Conservation (phyloP, 768 basidiomycete genomes). For the Mycena crocata region DNA sequence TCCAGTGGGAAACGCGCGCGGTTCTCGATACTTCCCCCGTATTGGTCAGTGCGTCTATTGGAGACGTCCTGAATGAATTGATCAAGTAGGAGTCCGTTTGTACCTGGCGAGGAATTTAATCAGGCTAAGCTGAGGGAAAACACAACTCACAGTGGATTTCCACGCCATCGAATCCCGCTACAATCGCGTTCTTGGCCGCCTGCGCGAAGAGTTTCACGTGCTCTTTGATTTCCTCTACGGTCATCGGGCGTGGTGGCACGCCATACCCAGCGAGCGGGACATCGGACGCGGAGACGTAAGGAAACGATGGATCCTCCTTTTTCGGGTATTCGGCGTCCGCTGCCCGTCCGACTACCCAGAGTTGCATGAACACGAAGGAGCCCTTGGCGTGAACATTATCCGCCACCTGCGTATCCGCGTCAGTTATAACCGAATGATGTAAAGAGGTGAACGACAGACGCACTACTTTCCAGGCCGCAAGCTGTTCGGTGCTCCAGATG, state of each 20-base stretch:
- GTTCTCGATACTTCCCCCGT: slow-evolving; percentile 63
- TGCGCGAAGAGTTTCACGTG: slow-evolving; percentile 42
- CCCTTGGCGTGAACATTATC: slow-evolving; percentile 61
- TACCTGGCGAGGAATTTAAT: not conserved
- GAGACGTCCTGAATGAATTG: slow-evolving; percentile 56
- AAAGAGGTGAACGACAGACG: too few relatives aligned
- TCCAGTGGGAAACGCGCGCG: slow-evolving; percentile 60
- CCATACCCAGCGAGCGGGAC: slow-evolving; percentile 31
- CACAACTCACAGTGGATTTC: slow-evolving; percentile 38
- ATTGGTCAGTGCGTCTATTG: slow-evolving; percentile 61
- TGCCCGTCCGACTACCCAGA: slow-evolving; percentile 58
- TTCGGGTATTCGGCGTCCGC: slow-evolving; percentile 39
- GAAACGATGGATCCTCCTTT: slow-evolving; percentile 29
- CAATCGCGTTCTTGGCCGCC: slow-evolving; percentile 48
- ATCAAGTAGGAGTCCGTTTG: slow-evolving; percentile 46
- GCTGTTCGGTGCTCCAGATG: slow-evolving; percentile 50
- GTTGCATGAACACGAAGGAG: slow-evolving; percentile 57
- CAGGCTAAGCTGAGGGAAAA: slow-evolving; percentile 3
- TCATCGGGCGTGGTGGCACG: slow-evolving; percentile 28
- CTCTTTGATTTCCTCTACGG: slow-evolving; percentile 45
- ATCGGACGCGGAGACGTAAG: slow-evolving; percentile 42
- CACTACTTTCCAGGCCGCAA: slow-evolving; percentile 56
- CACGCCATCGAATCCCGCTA: slow-evolving; percentile 53
- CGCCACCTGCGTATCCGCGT: slow-evolving; percentile 41
- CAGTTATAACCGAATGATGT: slow-evolving; percentile 10